Evolutionary conservation across 2,329 filamentous ascomycete genomes (phyloP), one percentile per base, ranked within the genome.

Genomic region (Rachicladosporium sp.): DNA sequence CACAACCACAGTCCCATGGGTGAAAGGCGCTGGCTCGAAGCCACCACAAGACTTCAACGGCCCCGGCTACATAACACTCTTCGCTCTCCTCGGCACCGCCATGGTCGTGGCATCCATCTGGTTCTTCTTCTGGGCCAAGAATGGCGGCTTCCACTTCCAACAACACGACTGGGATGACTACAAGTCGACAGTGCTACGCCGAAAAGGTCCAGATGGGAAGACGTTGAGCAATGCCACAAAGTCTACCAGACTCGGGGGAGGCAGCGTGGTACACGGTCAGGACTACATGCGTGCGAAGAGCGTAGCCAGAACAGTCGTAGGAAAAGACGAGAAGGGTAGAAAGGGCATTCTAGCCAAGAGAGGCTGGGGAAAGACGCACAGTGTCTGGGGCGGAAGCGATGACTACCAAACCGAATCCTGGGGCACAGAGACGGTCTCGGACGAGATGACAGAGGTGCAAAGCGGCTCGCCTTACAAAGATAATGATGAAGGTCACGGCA

Each of bases 51-150:
- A 41, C 10, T 60, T 69, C 54, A 64, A 68, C 51, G 69, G 69
- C 45, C 49, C 59, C 7, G 83, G 78, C 43, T 77, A 94, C 52
- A 83, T 96, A 56, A 80, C 81, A 1, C 68, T 96, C 1, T 94
- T 96, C 57, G 89, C 83, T 8, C 60, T 95, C 11, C 76, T 96
- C 38, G 86, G 84, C 29, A 78, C 78, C 1, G 76, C 66, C 27
- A 82, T 96, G 56, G 82, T 91, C 15, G 43, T 83, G 3, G 74
- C 70, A 0, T 75, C 72, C 15, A 86, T 96, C 56, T 98, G 91
- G 88, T 95, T 98, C 73, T 96, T 98, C 73, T 93, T 93, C 72
- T 93, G 85, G 82, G 89, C 89, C 42, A 89, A 83, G 65, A 94
- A 96, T 52, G 91, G 91, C 45, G 91, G 91, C 10, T 95, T 96